Evolutionary conservation across 208 protist genomes (phyloP).

Genomic region (Histomonas meleagridis): DNA sequence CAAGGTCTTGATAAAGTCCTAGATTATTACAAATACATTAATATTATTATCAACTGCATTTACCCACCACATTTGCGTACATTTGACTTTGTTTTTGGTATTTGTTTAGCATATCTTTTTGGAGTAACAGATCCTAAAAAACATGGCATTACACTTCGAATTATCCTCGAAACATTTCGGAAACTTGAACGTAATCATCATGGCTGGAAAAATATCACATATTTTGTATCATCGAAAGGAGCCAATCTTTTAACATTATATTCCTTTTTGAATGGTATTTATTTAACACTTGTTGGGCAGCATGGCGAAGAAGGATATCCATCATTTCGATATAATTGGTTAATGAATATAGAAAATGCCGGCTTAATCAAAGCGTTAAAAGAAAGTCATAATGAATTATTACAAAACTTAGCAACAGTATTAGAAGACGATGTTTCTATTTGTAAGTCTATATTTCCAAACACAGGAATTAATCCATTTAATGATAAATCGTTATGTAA

Average conservation of each 20-base stretch:
- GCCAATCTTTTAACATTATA: neutral
- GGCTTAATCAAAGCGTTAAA: neutral
- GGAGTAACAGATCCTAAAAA: neutral
- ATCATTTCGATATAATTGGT: neutral
- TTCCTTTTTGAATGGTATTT: neutral
- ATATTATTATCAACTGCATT: neutral
- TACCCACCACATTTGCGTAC: neutral
- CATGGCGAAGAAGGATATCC: too few relatives aligned
- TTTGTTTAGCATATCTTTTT: neutral
- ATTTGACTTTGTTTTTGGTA: neutral
- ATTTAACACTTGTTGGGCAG: neutral
- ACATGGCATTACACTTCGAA: neutral
- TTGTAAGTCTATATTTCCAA: neutral
- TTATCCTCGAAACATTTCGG: neutral
- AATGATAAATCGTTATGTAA: neutral
- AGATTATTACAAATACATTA: neutral
- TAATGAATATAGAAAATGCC: neutral
- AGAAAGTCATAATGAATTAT: neutral
- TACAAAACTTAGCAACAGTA: neutral
- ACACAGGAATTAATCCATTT: neutral
- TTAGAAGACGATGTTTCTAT: neutral
- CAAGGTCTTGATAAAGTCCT: neutral
- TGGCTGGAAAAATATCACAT: neutral
- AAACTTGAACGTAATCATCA: neutral
- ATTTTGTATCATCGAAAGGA: neutral